Evolutionary conservation across 768 basidiomycete genomes (phyloP), one percentile per base, ranked within the genome.

Genomic region (Plicaturopsis crispa): DNA sequence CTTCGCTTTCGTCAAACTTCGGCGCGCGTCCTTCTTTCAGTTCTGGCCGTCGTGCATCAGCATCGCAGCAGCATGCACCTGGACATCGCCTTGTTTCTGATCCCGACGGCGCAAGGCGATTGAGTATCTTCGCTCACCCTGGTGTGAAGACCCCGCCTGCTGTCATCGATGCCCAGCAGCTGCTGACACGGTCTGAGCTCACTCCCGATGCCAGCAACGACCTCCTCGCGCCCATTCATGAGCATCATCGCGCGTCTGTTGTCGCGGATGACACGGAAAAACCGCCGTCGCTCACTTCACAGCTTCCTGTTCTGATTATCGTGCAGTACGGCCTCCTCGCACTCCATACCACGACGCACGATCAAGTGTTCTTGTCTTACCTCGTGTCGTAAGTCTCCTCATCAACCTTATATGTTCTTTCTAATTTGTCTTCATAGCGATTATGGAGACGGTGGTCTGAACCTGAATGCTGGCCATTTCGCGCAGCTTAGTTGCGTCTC

Each of bases 331-430:
- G 87, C 14, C 62, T 91, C 44, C 65, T 97, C 45, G 92, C 92
- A 4, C 59, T 97, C 35, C 92, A 96, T 54, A 78, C 79, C 26
- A 89, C 84, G 12, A 89, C 85, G 2, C 91, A 93, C 50, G 86
- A 93, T 63, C 89, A 94, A 59, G 61, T 92, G 20, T 88, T 96
- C 66, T 74, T 93, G 56, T 86, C 86, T 2, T 94, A 93, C 62
- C 79, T 93, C 18, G 86, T 92, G 35, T 80, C 85, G 85, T 87
- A 51, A 63, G 83, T 72, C 1, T 18, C 28, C 43, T 72, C 1
- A 17, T 30, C 43, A 23, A 21, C 23, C 16, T 28, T 20, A 12
- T 20, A 11, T 19, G 18, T 35, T 35, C 12, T 8, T 18, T 19
- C 24, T 16, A 19, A 13, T 19, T 30, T 22, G 31, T 49, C 19